These are phyloP conservation scores for Letharia columbiana DNA, from an alignment of 495 filamentous ascomycete species.

Conservation along the genomic window DNA sequence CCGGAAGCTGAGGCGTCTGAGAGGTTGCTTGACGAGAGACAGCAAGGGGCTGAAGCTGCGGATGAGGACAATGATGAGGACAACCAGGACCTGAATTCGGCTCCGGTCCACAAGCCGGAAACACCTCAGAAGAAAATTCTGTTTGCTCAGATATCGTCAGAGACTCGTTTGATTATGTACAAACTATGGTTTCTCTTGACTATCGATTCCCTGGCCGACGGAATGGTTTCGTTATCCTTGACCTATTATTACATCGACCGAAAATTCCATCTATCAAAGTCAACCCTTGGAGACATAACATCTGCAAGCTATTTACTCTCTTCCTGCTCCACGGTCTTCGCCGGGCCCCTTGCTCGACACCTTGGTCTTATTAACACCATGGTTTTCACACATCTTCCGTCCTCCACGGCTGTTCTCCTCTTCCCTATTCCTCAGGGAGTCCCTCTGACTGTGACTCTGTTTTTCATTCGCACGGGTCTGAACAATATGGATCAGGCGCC, in stretches of 20 bases:
- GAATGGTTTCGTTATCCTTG: slow-evolving; percentile 56
- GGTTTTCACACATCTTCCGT: slow-evolving; percentile 79
- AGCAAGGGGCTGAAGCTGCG: not conserved
- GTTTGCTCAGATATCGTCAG: slow-evolving; percentile 44
- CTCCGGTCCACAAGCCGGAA: not conserved
- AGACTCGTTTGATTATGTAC: slow-evolving; percentile 52
- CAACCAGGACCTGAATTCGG: slow-evolving; percentile 4
- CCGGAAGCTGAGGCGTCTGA: not conserved
- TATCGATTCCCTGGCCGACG: slow-evolving; percentile 69
- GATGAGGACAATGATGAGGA: slow-evolving; percentile 14
- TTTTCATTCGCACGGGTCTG: slow-evolving; percentile 60
- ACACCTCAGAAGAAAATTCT: slow-evolving; percentile 16
- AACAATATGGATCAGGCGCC: slow-evolving; percentile 80
- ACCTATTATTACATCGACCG: slow-evolving; percentile 69
- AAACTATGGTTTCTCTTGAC: slow-evolving; percentile 67
- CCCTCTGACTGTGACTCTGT: slow-evolving; percentile 48
- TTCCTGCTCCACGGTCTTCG: slow-evolving; percentile 59
- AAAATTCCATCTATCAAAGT: slow-evolving; percentile 63
- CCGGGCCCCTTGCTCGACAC: slow-evolving; percentile 62
- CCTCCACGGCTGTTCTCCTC: slow-evolving; percentile 52
- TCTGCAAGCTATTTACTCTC: slow-evolving; percentile 56
- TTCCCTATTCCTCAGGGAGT: slow-evolving; percentile 57
- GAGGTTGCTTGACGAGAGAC: slow-evolving; percentile 14
- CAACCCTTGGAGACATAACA: slow-evolving; percentile 60
- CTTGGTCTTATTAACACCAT: slow-evolving; percentile 80